Conservation (phyloP, 345 rosid species). For the Linum lewisii region DNA sequence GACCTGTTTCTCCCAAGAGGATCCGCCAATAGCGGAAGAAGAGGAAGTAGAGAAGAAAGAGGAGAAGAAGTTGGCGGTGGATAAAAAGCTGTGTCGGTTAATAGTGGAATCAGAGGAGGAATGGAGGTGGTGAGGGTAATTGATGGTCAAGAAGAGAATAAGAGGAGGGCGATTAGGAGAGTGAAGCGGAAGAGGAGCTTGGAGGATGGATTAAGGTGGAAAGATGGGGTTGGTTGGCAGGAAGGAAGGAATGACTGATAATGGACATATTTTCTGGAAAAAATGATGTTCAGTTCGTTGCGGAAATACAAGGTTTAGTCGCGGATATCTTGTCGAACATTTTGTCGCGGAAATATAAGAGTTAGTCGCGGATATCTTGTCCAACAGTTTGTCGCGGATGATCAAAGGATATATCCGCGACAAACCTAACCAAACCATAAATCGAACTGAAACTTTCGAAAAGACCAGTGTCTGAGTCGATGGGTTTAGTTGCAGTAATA, state of each 20-base stretch:
- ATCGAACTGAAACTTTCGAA: too few relatives aligned
- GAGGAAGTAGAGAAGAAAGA: constrained; percentile 34
- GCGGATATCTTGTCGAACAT: too few relatives aligned
- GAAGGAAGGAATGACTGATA: constrained; percentile 17
- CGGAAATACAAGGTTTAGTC: too few relatives aligned
- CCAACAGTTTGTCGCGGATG: too few relatives aligned
- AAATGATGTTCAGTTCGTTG: too few relatives aligned
- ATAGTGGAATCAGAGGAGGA: constrained; percentile 16
- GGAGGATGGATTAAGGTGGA: constrained; percentile 57
- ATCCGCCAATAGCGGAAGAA: constrained; percentile 32
- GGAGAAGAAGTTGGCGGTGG: constrained; percentile 43
- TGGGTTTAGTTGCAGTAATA: too few relatives aligned
- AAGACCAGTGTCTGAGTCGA: too few relatives aligned
- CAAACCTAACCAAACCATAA: too few relatives aligned
- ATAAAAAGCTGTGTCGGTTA: constrained; percentile 44
- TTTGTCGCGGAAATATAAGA: too few relatives aligned
- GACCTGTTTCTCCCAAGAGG: constrained; percentile 76
- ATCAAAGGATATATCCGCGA: too few relatives aligned
- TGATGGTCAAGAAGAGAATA: constrained; percentile 62
- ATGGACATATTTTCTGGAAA: too few relatives aligned
- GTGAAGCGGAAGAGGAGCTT: constrained; percentile 75
- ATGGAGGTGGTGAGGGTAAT: constrained; percentile 44
- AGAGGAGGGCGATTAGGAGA: constrained; percentile 69
- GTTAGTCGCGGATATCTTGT: too few relatives aligned
- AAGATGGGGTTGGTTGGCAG: constrained; percentile 37